A percentile compares a stretch with the other conserved stretches of the same genome.
These are phyloP conservation scores for Scedosporium minutisporum DNA, from an alignment of 2,329 filamentous ascomycete species.

Conservation along the genomic window DNA sequence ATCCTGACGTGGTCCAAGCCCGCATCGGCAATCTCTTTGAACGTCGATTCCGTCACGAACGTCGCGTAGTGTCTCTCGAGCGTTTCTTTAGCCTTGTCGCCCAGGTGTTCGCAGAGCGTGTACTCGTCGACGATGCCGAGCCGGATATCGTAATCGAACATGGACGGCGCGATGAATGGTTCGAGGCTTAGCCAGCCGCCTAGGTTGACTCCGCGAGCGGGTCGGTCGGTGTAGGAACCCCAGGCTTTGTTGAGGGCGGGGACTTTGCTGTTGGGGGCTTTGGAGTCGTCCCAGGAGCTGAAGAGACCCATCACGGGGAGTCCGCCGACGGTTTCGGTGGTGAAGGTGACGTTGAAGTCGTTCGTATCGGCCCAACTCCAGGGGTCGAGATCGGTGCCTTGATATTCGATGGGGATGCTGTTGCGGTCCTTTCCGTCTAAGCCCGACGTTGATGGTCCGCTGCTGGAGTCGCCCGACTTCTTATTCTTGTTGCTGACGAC, in stretches of 20 bases:
- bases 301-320: conserved; percentile 63
- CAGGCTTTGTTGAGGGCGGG: conserved; percentile 53
- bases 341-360: conserved; percentile 69
- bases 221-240: conserved; percentile 51
- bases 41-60: conserved; percentile 39
- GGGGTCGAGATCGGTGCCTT: conserved; percentile 58
- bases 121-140: conserved; percentile 36
- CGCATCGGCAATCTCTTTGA: conserved; percentile 43
- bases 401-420: conserved; percentile 39
- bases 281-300: conserved; percentile 57
- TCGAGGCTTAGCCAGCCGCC: conserved; percentile 67
- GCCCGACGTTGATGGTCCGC: conserved; percentile 20
- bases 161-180: conserved; percentile 66
- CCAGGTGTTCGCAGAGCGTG: conserved; percentile 38
- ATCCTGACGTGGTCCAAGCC: conserved; percentile 52
- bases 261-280: conserved; percentile 53
- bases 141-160: conserved; percentile 44
- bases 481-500: conserved; percentile 42
- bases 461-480: conserved; percentile 9
- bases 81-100: conserved; percentile 29
- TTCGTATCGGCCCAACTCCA: conserved; percentile 64
- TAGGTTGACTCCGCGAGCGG: conserved; percentile 61
- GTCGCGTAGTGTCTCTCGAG: conserved; percentile 40
- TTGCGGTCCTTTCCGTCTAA: conserved; percentile 27
- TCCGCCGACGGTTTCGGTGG: conserved; percentile 54